Conservation (phyloP, 2,329 filamentous ascomycete genomes). For the Lecanicillium sp. region DNA sequence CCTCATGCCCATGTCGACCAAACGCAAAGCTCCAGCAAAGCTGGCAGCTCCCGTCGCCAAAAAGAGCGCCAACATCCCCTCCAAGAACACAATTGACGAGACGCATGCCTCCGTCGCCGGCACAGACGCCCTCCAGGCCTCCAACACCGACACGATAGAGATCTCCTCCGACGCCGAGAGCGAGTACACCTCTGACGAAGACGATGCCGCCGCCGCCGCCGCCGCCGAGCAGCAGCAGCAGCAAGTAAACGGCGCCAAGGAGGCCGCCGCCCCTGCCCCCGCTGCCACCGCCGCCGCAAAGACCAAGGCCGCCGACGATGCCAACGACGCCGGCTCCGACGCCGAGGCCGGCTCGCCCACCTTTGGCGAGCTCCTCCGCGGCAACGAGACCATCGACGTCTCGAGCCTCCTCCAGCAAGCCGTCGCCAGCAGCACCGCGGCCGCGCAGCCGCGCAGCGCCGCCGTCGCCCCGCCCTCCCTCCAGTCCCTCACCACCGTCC, state of each 20-base stretch:
- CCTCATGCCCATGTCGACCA: slow-evolving; percentile 49
- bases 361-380: slow-evolving; percentile 80
- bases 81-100: slow-evolving; percentile 51
- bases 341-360: slow-evolving; percentile 55
- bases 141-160: slow-evolving; percentile 42
- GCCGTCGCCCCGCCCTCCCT: slow-evolving; percentile 59
- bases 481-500: slow-evolving; percentile 83
- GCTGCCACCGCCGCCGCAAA: slow-evolving; percentile 23
- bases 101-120: slow-evolving; percentile 48
- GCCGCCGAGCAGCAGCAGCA: slow-evolving; percentile 13
- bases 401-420: slow-evolving; percentile 49
- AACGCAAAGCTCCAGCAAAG: slow-evolving; percentile 53
- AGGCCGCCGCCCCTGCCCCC: slow-evolving; percentile 13
- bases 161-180: slow-evolving; percentile 52
- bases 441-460: slow-evolving; percentile 38
- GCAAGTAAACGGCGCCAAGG: slow-evolving; percentile 16
- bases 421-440: slow-evolving; percentile 23
- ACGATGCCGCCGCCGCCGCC: slow-evolving; percentile 22
- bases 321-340: slow-evolving; percentile 35
- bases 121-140: slow-evolving; percentile 33
- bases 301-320: slow-evolving; percentile 26
- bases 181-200: slow-evolving; percentile 43
- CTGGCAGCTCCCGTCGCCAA: slow-evolving; percentile 51
- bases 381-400: slow-evolving; percentile 71
- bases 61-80: slow-evolving; percentile 44